These are phyloP conservation scores for Colletotrichum orbiculare DNA, from an alignment of 2,329 filamentous ascomycete species.

Conservation along the genomic window DNA sequence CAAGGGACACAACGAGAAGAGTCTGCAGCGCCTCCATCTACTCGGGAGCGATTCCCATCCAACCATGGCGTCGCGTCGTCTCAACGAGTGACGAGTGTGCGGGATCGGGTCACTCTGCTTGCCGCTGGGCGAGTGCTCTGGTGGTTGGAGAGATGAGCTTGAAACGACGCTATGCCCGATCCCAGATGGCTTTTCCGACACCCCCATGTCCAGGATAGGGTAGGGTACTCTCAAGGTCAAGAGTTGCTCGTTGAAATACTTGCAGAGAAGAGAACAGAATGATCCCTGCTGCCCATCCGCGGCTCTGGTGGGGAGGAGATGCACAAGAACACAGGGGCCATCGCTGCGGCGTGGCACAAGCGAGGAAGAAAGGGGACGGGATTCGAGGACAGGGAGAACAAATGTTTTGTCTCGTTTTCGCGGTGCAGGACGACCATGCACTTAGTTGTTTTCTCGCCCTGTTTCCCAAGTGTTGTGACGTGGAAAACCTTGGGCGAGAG, in stretches of 20 bases:
- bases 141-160: slow-evolving; percentile 25
- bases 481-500: no score
- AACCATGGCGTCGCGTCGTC: slow-evolving; percentile 18
- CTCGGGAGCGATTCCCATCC: slow-evolving; percentile 21
- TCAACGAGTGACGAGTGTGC: slow-evolving; percentile 19
- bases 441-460: background rate
- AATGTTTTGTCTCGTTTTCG: slow-evolving; percentile 1
- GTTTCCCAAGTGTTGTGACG: background rate
- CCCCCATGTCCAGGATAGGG: slow-evolving; percentile 1
- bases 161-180: slow-evolving; percentile 36
- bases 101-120: slow-evolving; percentile 18
- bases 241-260: background rate
- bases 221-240: background rate
- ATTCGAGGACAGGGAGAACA: slow-evolving; percentile 14
- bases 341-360: background rate
- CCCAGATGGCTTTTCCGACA: slow-evolving; percentile 11
- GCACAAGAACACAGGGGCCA: background rate
- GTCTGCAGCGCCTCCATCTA: slow-evolving; percentile 25
- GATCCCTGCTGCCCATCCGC: slow-evolving; percentile 33
- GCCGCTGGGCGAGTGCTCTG: slow-evolving; percentile 14
- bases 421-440: background rate
- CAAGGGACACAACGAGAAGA: slow-evolving; percentile 13
- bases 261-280: background rate
- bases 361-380: background rate
- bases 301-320: slow-evolving; percentile 16